Percentiles rank a stretch among this genome's conserved stretches.
phyloP scores from a whole-genome alignment of 495 filamentous ascomycete genomes.

The Annulohypoxylon bovei region DNA sequence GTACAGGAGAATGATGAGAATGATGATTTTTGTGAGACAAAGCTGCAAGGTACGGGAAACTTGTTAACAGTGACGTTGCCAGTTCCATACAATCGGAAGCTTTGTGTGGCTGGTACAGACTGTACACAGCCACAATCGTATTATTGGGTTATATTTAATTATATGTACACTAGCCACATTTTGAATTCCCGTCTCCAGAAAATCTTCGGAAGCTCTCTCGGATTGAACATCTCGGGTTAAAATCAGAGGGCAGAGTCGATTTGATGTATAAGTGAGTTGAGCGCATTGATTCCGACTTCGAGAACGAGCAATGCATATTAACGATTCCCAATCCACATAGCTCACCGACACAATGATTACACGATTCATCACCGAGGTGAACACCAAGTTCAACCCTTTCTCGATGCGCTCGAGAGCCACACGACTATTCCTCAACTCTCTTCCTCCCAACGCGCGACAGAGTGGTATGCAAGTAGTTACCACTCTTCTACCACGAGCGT shows the following conservation, averaged over 20 bases:
- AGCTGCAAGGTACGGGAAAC: background rate
- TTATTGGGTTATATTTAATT: too few species aligned
- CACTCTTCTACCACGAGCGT: slow-evolving; percentile 74
- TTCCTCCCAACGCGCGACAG: slow-evolving; percentile 81
- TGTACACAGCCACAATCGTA: background rate
- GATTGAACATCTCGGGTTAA: background rate
- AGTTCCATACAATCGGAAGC: slow-evolving; percentile 5
- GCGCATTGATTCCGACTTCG: background rate
- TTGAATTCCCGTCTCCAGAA: slow-evolving; percentile 23
- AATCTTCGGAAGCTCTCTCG: slow-evolving; percentile 21
- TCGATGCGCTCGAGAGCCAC: slow-evolving; percentile 76
- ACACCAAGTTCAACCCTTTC: slow-evolving; percentile 93
- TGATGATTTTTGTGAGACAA: slow-evolving; percentile 19
- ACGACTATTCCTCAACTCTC: slow-evolving; percentile 83
- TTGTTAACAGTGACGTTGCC: slow-evolving; percentile 38
- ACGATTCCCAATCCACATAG: background rate
- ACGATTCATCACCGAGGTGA: slow-evolving; percentile 82
- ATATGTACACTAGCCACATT: slow-evolving; percentile 7
- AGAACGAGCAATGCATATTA: background rate
- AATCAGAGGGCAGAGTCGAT: slow-evolving; percentile 12
- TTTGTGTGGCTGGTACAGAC: slow-evolving; percentile 13
- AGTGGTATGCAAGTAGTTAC: slow-evolving; percentile 79
- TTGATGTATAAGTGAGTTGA: slow-evolving; percentile 5
- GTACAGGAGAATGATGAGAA: background rate
- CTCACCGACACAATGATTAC: slow-evolving; percentile 73